phyloP scores from a whole-genome alignment of 768 basidiomycete genomes.

The Myochromella boudieri region DNA sequence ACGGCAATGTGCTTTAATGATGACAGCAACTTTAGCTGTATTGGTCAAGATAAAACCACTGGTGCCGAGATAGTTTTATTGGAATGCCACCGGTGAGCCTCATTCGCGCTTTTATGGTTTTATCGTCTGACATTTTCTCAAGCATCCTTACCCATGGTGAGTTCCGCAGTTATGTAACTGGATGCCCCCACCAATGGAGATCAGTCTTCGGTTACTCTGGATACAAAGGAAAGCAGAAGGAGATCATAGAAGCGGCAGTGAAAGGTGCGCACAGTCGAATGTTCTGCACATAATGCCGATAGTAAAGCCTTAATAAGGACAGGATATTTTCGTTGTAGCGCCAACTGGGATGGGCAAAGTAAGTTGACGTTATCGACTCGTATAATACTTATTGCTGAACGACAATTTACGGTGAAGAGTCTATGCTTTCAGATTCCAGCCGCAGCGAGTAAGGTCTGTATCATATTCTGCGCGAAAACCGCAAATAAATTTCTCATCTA shows the following conservation, averaged over 20 bases:
- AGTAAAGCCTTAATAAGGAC: slow-evolving; percentile 37
- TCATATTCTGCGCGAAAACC: background rate
- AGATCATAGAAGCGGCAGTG: slow-evolving; percentile 71
- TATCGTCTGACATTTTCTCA: background rate
- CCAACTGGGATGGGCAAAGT: slow-evolving; percentile 93
- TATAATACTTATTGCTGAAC: background rate
- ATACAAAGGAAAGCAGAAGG: slow-evolving; percentile 78
- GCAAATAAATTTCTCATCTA: background rate
- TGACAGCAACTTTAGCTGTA: no score
- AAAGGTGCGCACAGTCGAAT: slow-evolving; percentile 39
- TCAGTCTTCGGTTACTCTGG: slow-evolving; percentile 69
- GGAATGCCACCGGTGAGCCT: slow-evolving; percentile 12
- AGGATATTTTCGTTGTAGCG: slow-evolving; percentile 77
- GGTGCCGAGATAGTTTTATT: background rate
- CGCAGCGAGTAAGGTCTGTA: slow-evolving; percentile 53
- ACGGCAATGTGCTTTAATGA: no score
- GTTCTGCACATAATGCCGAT: background rate
- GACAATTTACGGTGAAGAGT: slow-evolving; percentile 44
- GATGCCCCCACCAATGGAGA: background rate
- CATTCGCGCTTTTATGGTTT: background rate
- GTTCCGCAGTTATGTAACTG: no score
- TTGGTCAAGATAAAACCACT: no score
- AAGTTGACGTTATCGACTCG: background rate
- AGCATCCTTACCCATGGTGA: slow-evolving; percentile 19
- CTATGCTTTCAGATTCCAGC: slow-evolving; percentile 87